Conservation (phyloP, 371 early-diverging fungal genomes). For the Funneliformis caledonium region DNA sequence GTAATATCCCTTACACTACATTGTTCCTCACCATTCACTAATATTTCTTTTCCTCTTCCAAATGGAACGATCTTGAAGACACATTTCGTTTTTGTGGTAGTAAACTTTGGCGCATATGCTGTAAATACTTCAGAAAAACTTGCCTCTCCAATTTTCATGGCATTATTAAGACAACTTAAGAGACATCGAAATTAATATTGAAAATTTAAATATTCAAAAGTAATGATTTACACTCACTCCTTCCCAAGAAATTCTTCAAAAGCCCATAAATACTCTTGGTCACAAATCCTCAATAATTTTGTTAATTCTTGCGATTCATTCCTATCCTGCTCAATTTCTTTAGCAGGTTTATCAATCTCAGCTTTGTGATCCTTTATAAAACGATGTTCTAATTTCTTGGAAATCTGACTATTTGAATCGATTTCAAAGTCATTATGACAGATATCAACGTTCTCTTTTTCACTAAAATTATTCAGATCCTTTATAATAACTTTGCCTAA, state of each 20-base stretch:
- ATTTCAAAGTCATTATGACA: background rate
- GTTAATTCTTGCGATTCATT: background rate
- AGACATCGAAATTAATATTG: background rate
- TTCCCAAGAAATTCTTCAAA: slow-evolving; percentile 30
- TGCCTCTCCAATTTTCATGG: slow-evolving; percentile 25
- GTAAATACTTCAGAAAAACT: slow-evolving; percentile 27
- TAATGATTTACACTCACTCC: slow-evolving; percentile 15
- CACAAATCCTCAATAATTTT: background rate
- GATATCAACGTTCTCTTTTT: background rate
- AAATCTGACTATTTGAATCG: background rate
- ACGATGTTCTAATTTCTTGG: background rate
- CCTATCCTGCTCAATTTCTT: background rate
- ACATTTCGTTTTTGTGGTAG: slow-evolving; percentile 22
- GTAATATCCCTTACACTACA: background rate
- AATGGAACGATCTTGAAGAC: slow-evolving; percentile 33
- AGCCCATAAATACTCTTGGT: slow-evolving; percentile 1
- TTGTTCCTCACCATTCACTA: slow-evolving; percentile 31
- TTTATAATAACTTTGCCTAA: background rate
- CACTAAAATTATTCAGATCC: background rate
- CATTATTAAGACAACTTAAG: slow-evolving; percentile 7
- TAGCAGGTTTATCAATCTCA: background rate
- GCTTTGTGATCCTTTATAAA: too few relatives aligned
- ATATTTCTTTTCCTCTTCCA: slow-evolving; percentile 28
- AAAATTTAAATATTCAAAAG: background rate
- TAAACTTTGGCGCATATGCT: background rate